phyloP scores from a whole-genome alignment of 768 basidiomycete species.

The Tephrocybe sp. region DNA sequence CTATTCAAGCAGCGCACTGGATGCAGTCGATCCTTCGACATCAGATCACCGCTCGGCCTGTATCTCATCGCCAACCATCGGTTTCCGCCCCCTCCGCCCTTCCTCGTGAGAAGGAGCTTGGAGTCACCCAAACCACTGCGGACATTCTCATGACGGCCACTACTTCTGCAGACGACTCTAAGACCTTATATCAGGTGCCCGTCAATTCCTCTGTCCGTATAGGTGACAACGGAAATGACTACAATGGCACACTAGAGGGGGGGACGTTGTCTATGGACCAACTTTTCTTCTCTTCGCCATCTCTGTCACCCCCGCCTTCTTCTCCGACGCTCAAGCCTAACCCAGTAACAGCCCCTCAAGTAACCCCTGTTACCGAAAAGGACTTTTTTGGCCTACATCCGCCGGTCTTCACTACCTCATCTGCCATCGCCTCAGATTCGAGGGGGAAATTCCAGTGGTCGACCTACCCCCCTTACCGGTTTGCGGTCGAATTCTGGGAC shows the following conservation, averaged over 20 bases:
- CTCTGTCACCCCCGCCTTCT: slow-evolving; percentile 24
- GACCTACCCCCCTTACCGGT: slow-evolving; percentile 77
- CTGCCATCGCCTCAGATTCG: slow-evolving; percentile 42
- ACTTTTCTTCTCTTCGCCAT: slow-evolving; percentile 46
- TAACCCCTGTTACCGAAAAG: slow-evolving; percentile 39
- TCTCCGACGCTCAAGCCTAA: slow-evolving; percentile 22
- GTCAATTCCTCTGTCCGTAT: slow-evolving; percentile 71
- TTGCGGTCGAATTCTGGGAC: slow-evolving; percentile 91
- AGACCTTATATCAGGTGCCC: slow-evolving; percentile 63
- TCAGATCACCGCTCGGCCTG: slow-evolving; percentile 50
- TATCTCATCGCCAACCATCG: slow-evolving; percentile 24
- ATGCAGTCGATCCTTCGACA: slow-evolving; percentile 65
- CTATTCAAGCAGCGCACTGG: slow-evolving; percentile 83
- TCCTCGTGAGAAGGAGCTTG: slow-evolving; percentile 65
- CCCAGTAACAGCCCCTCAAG: slow-evolving; percentile 25
- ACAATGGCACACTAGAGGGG: slow-evolving; percentile 34
- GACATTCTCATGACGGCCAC: slow-evolving; percentile 43
- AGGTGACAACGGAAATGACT: slow-evolving; percentile 62
- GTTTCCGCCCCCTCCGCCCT: slow-evolving; percentile 26
- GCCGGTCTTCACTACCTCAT: slow-evolving; percentile 38
- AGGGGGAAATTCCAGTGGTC: slow-evolving; percentile 59
- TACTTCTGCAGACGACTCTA: slow-evolving; percentile 25
- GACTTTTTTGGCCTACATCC: slow-evolving; percentile 67
- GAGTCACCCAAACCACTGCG: slow-evolving; percentile 52
- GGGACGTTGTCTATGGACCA: slow-evolving; percentile 62